These are phyloP conservation scores for Yamadazyma epiphylla DNA, from an alignment of 1,139 yeast species.

Conservation along the genomic window DNA sequence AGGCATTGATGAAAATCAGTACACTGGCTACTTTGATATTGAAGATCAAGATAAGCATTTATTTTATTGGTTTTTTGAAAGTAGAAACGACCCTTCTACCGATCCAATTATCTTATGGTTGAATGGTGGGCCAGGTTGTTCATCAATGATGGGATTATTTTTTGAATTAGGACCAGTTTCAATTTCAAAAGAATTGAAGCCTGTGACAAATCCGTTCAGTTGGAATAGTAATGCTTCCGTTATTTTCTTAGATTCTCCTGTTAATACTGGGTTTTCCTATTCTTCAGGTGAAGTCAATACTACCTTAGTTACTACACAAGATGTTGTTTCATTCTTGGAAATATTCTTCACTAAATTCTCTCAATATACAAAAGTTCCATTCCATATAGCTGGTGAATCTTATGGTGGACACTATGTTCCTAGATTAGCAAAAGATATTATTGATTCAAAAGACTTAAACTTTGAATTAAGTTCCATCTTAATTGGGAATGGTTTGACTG, in stretches of 20 bases:
- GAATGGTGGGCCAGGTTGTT: slow-evolving; percentile 15
- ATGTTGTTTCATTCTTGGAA: slow-evolving; percentile 65
- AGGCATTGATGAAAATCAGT: slow-evolving; percentile 50
- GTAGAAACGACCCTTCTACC: slow-evolving; percentile 74
- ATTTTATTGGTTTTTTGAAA: slow-evolving; percentile 81
- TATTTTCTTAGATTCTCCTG: slow-evolving; percentile 85
- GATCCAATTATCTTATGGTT: slow-evolving; percentile 73
- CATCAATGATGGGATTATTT: slow-evolving; percentile 71
- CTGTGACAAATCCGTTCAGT: slow-evolving; percentile 64
- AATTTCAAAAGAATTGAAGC: slow-evolving; percentile 54
- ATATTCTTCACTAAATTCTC: slow-evolving; percentile 68
- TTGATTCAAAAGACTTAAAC: slow-evolving; percentile 51
- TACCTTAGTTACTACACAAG: slow-evolving; percentile 62
- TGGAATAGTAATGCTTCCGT: slow-evolving; percentile 85
- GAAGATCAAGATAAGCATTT: slow-evolving; percentile 56
- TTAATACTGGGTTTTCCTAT: slow-evolving; percentile 74
- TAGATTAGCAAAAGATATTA: slow-evolving; percentile 62
- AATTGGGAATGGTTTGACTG: slow-evolving; percentile 78
- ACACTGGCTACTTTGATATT: slow-evolving; percentile 56
- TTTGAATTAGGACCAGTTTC: slow-evolving; percentile 81
- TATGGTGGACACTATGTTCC: slow-evolving; percentile 83
- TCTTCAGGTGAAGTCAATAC: slow-evolving; percentile 50
- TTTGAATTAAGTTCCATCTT: slow-evolving; percentile 61
- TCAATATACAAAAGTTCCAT: slow-evolving; percentile 43
- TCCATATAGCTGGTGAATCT: slow-evolving; percentile 79